A percentile compares a stretch with the other conserved stretches of the same genome.
Evolutionary conservation across 2,329 filamentous ascomycete genomes (phyloP).

Genomic region (Xenosphaeropsis pyriputrescens): DNA sequence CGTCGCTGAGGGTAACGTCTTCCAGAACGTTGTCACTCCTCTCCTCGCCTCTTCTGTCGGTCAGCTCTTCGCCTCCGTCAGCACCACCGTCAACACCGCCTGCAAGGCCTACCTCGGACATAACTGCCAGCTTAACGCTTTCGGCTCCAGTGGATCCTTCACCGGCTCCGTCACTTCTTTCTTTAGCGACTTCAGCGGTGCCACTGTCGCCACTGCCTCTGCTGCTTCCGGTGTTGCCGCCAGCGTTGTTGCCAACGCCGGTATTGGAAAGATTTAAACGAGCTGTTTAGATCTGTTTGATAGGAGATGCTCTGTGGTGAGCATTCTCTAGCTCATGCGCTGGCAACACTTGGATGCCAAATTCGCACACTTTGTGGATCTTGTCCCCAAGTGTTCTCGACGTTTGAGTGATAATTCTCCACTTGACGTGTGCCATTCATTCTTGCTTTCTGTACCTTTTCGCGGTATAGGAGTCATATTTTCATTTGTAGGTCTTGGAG

Average conservation of each 20-base stretch:
- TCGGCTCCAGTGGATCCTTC: conserved; percentile 15
- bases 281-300: no score
- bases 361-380: no score
- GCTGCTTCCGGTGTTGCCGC: conserved; percentile 13
- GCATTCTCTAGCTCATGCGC: no score
- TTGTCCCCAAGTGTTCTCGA: no score
- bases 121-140: conserved; percentile 7
- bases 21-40: conserved; percentile 24
- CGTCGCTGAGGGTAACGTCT: conserved; percentile 29
- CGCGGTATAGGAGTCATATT: no score
- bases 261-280: conserved; percentile 11
- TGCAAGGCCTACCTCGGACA: conserved; percentile 8
- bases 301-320: no score
- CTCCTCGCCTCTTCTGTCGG: conserved; percentile 2
- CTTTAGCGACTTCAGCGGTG: conserved; percentile 16
- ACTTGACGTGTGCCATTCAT: no score
- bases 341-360: no score
- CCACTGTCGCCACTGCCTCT: conserved; percentile 14
- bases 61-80: conserved; percentile 6
- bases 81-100: conserved; percentile 4
- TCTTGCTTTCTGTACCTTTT: no score
- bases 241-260: conserved; percentile 17
- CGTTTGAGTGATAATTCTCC: no score
- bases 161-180: conserved; percentile 13
- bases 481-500: no score